Base-by-base conservation (phyloP, 352 stramenopile genomes). In the Pythium folliculosum region DNA sequence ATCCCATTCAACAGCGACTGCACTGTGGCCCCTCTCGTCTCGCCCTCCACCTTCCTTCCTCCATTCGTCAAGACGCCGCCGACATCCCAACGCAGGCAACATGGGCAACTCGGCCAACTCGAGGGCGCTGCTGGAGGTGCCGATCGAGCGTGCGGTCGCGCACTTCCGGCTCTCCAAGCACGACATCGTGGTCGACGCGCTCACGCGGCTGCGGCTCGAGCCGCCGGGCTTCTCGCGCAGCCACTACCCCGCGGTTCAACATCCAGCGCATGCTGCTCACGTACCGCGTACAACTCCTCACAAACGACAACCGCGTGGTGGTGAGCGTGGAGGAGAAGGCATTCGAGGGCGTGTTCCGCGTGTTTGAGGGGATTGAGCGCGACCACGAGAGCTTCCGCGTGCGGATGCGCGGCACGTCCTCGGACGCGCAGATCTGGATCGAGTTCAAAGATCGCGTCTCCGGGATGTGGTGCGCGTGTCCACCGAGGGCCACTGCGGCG, bases 91-190 rank as follows among this genome's bases (percentile, higher is more conserved):
- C 19, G 2, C 3, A 38, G 6, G 21, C 9, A 27, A 12, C 22
- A 62, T 62, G 55, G 55, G 55, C 37, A 62, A 62, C 55, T 40
- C 23, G 2, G 51, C 51, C 51, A 62, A 51, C 55, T 62, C 55
- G 43, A 51, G 37, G 35, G 55, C 47, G 40, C 40, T 62, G 55
- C 55, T 62, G 17, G 35, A 62, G 14, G n/a, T 62, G 21, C 55
- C 55, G 12, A 38, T 62, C 38, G 13, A 62, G 55, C 55, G 43
- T 7, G 32, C 37, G 23, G 6, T 16, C 16, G 43, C 16, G 35
- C 55, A 37, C 17, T 62, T 62, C 43, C 55, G 55, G 9, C 32
- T 51, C 22, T 52, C 22, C 43, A 51, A 62, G 43, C 21, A 40
- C 55, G 43, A 40, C 55, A 4, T 52, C 21, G 38, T 62, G 22